phyloP scores from a whole-genome alignment of 2,329 filamentous ascomycete species.

The Stromatinia cepivora region DNA sequence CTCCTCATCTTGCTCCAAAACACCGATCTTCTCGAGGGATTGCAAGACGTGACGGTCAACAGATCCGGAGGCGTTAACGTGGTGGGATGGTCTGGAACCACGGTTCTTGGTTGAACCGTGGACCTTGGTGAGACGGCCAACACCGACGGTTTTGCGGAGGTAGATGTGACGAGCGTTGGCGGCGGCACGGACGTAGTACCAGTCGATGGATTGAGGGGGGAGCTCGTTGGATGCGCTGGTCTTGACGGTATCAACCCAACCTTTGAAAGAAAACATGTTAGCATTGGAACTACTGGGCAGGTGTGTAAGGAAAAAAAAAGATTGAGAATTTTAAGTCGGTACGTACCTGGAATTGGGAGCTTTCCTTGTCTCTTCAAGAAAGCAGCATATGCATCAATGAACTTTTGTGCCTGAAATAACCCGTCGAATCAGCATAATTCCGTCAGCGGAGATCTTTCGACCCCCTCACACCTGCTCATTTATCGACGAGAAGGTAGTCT shows the following conservation, averaged over 20 bases:
- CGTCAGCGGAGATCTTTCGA: slow-evolving; percentile 72
- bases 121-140: slow-evolving; percentile 93
- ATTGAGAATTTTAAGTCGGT: not conserved
- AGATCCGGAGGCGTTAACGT: slow-evolving; percentile 91
- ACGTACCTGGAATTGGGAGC: slow-evolving; percentile 82
- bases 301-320: not conserved
- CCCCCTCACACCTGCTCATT: slow-evolving; percentile 69
- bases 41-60: slow-evolving; percentile 98
- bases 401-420: slow-evolving; percentile 73
- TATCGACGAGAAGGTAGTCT: slow-evolving; percentile 30
- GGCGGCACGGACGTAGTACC: slow-evolving; percentile 90
- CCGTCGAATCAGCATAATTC: slow-evolving; percentile 66
- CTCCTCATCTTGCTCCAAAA: slow-evolving; percentile 96
- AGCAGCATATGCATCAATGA: slow-evolving; percentile 80
- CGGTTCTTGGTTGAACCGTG: slow-evolving; percentile 98
- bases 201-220: slow-evolving; percentile 96
- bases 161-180: slow-evolving; percentile 98
- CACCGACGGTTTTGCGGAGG: slow-evolving; percentile 98
- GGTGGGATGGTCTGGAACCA: slow-evolving; percentile 84
- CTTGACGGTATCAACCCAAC: slow-evolving; percentile 99
- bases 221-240: slow-evolving; percentile 96
- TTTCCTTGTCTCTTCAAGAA: slow-evolving; percentile 96
- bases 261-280: slow-evolving; percentile 47
- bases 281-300: slow-evolving; percentile 2
- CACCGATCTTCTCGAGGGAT: slow-evolving; percentile 98